Conservation (phyloP, 768 basidiomycete species). For the Kwoniella dejecticola region DNA sequence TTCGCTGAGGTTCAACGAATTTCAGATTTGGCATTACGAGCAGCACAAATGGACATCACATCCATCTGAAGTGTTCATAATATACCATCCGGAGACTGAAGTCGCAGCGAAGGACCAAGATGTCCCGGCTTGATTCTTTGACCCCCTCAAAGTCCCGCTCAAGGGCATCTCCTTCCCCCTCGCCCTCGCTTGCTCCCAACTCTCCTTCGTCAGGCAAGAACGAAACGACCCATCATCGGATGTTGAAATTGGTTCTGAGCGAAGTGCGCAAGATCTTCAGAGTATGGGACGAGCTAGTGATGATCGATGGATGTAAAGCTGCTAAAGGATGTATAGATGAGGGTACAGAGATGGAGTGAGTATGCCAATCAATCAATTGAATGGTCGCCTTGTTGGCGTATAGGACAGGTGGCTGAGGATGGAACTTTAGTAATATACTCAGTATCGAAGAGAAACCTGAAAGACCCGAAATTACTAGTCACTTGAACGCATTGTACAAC, state of each 20-base stretch:
- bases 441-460: constrained; percentile 25
- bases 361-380: constrained; percentile 22
- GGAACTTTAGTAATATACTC: constrained; percentile 33
- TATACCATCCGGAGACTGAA: no score
- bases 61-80: no score
- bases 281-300: constrained; percentile 82
- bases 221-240: constrained; percentile 81
- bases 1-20: no score
- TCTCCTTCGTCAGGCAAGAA: constrained; percentile 12
- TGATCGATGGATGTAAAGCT: constrained; percentile 77
- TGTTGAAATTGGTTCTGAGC: constrained; percentile 67
- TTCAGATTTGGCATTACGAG: no score
- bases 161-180: constrained; percentile 14
- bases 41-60: no score
- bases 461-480: constrained; percentile 29
- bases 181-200: constrained; percentile 27
- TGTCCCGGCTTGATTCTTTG: constrained; percentile 47
- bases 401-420: no score
- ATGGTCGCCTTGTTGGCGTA: not conserved
- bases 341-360: constrained; percentile 82
- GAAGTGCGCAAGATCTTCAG: constrained; percentile 67
- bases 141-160: constrained; percentile 26
- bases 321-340: constrained; percentile 71
- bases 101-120: no score
- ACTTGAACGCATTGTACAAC: constrained; percentile 19